These are phyloP conservation scores for Gracilariopsis chorda DNA, from an alignment of 23 red algal genomes.

Conservation along the genomic window DNA sequence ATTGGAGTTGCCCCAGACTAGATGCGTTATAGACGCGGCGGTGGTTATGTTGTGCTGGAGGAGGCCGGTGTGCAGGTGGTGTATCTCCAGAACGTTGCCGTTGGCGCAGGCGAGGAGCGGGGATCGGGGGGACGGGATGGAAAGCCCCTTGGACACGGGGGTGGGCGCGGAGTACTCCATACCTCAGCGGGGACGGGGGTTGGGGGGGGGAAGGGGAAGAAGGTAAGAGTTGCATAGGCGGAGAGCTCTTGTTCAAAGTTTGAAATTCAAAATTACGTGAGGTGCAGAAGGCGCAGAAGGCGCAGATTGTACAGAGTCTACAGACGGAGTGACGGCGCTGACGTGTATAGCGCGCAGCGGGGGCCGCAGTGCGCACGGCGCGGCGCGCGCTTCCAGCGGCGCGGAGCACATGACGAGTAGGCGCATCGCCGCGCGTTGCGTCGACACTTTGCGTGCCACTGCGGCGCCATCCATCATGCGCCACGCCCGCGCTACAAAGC, in stretches of 20 bases:
- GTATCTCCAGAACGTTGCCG: conserved; percentile 9
- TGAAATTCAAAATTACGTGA: conserved; percentile 4
- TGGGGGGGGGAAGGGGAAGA: background rate
- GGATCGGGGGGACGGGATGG: background rate
- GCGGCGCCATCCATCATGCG: background rate
- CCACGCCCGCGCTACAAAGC: background rate
- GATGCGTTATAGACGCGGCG: background rate
- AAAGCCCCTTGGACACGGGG: conserved; percentile 14
- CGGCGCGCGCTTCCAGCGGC: background rate
- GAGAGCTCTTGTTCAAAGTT: background rate
- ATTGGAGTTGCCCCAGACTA: background rate
- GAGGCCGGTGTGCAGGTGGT: background rate
- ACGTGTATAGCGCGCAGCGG: too few species aligned
- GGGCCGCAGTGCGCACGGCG: background rate
- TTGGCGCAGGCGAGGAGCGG: conserved; percentile 15
- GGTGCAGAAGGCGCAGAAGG: too few species aligned
- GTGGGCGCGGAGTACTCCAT: conserved; percentile 33
- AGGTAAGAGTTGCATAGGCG: background rate
- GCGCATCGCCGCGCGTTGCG: background rate
- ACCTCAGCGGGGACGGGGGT: background rate
- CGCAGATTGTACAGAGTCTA: too few species aligned
- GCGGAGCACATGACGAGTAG: background rate
- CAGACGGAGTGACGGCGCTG: too few species aligned
- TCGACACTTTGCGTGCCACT: background rate
- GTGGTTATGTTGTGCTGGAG: conserved; percentile 4